A percentile compares a stretch with the other conserved stretches of the same genome.
phyloP scores from a whole-genome alignment of 306 rosid species.

The Begonia fuchsioides region DNA sequence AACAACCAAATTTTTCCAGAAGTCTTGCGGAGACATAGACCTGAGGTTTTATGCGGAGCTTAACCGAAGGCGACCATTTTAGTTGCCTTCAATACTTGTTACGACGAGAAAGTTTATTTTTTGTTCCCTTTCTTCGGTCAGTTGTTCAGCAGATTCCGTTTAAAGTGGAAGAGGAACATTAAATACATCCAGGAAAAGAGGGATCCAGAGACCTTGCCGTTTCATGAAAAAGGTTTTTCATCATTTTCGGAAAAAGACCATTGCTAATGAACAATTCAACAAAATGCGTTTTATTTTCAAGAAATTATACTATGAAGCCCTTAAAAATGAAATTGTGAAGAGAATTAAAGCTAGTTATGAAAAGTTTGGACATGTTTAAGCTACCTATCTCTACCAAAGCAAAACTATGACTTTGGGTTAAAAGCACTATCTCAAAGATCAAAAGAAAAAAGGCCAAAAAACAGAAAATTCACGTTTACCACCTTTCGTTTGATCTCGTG shows the following conservation, averaged over 20 bases:
- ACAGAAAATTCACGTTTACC: slow-evolving; percentile 1
- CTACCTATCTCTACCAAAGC: too few relatives aligned
- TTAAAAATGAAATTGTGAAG: too few relatives aligned
- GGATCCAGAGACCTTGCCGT: too few relatives aligned
- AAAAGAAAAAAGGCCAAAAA: not conserved
- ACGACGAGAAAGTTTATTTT: too few relatives aligned
- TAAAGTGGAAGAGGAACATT: not conserved
- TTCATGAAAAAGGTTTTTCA: not conserved
- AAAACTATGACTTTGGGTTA: not conserved
- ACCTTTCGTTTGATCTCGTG: slow-evolving; percentile 99
- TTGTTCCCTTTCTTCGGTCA: not conserved
- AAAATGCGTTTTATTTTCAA: not conserved
- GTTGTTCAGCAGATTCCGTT: not conserved
- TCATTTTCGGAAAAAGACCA: not conserved
- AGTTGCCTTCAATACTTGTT: too few relatives aligned
- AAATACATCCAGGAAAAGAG: not conserved
- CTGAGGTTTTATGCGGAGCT: too few relatives aligned
- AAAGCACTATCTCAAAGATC: not conserved
- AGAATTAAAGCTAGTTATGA: too few relatives aligned
- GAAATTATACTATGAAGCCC: not conserved
- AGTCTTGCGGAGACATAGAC: too few relatives aligned
- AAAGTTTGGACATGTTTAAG: too few relatives aligned
- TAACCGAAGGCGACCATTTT: too few relatives aligned
- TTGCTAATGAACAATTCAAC: not conserved
- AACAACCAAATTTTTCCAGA: too few relatives aligned